Evolutionary conservation across 768 basidiomycete species (phyloP), one percentile per base, ranked within the genome.

Genomic region (Russula dissimulans): DNA sequence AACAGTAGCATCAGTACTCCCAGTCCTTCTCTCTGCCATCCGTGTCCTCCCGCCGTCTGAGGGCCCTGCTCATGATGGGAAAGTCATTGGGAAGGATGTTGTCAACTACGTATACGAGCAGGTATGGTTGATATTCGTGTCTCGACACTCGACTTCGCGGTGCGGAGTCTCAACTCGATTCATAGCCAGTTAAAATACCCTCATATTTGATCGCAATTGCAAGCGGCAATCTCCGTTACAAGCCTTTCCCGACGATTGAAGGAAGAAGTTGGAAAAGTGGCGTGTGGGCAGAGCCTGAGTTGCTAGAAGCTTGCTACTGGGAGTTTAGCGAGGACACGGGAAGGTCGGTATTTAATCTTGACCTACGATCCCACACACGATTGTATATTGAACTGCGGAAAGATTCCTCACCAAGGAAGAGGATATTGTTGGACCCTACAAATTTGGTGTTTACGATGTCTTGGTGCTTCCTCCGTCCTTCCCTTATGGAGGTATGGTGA

Each of bases 161-260:
- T 7, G 52, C 48, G 22, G 15, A 11, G 6, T 10, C 57, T 51
- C 17, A 11, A 52, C 29, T 54, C 44, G 29, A 54, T 61, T 14
- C 64, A 9, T 67, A 98, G 90, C 83, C 81, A 6, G 81, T 91
- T 18, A 83, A 89, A 4, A 93, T 97, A 59, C 91, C 95, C 1
- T 84, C 87, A 1, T 97, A 98, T 69, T 77, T 97, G n/a, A 79
- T 97, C 51, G 95, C 95, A 3, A 86, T 97, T 55, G 95, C 95
- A 0, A 79, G 82, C 0, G 95, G 94, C 1, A 87, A 95, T 68
- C 73, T 97, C 3, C 78, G 76, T 22, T 95, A 94, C 72, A 81
- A 77, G 11, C 67, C 82, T 0, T 91, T 94, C 69, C 73, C 79
- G 3, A 72, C 75, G 36, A 72, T 79, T 10, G 71, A 80, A 39